phyloP scores from a whole-genome alignment of 139 green algal species.

The Chlamydomonas sp. region DNA sequence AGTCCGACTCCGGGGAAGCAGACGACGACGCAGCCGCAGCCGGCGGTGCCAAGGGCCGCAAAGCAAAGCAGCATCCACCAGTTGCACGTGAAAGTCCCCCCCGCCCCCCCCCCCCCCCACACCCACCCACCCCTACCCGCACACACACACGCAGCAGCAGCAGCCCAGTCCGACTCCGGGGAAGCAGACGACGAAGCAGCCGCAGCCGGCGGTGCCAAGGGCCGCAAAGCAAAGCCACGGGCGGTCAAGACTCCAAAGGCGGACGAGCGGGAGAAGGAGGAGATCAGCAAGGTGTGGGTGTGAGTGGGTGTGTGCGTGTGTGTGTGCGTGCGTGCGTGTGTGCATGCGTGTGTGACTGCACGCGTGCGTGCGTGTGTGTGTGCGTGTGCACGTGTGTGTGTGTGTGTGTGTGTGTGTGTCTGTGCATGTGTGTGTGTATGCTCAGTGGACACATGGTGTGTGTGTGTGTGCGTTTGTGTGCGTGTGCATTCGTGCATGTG shows the following conservation, averaged over 20 bases:
- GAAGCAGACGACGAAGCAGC: background rate
- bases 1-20: no score
- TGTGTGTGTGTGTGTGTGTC: no score
- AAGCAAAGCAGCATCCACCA: no score
- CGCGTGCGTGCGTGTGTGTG: no score
- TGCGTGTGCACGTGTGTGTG: no score
- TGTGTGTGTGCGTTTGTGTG: no score
- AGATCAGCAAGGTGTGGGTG: constrained; percentile 13
- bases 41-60: constrained; percentile 6
- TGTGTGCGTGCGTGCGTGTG: background rate
- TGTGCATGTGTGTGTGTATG: no score
- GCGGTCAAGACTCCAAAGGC: background rate
- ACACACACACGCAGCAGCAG: constrained; percentile 18
- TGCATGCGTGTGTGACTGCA: background rate
- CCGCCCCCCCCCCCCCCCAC: no score
- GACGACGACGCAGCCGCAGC: background rate
- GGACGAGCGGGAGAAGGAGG: constrained; percentile 13
- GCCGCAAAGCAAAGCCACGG: background rate
- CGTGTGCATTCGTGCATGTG: no score
- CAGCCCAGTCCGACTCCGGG: background rate
- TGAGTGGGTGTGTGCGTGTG: background rate
- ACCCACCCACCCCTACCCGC: no score
- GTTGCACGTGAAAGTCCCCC: no score
- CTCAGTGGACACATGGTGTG: no score
- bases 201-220: background rate